Evolutionary conservation across 352 stramenopile genomes (phyloP), one percentile per base, ranked within the genome.

Genomic region (Globisporangium abappressorium): DNA sequence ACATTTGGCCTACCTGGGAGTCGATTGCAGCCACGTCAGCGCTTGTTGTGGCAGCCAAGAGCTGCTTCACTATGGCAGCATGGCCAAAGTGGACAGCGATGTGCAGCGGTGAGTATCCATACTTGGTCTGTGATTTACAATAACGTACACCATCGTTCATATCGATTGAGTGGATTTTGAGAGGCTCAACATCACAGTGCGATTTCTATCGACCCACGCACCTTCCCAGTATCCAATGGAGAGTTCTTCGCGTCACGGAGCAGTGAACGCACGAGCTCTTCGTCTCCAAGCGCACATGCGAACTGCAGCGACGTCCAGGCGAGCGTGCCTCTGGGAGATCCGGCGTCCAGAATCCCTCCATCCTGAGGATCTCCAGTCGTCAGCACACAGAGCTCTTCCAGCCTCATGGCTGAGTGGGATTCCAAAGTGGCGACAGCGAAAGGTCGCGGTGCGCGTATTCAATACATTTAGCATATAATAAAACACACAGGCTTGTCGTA

Each of bases 231-330:
- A 14, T 64, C 51, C 12, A 28, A 3, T 46, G 20, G n/a, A 28
- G 8, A 30, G 61, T 78, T 60, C 14, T 61, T 57, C 8, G 26
- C 22, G 34, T 68, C 68, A 20, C 70, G 26, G 22, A 91, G 62
- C 34, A 90, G 51, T 34, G 84, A 68, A 1, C 46, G 57, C 11
- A 78, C 72, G 36, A 90, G 71, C 30, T 76, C 71, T 1, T 75
- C 55, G 65, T 93, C 76, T n/a, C 85, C 88, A 20, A 89, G n/a
- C 0, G 88, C 85, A 57, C 83, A 90, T 2, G 82, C 85, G n/a
- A 86, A 91, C 59, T 94, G 85, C 43, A 95, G 71, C 20, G 85
- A 75, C 62, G 87, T 93, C 87, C 87, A 95, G 9, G 73, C 68
- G 8, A 91, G 62, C 0, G 74, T 78, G 7, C 87, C 85, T 1